Percentiles rank a stretch among this genome's conserved stretches.
phyloP scores from a whole-genome alignment of 1,139 yeast species.

The Debaryomyces singareniensis region DNA sequence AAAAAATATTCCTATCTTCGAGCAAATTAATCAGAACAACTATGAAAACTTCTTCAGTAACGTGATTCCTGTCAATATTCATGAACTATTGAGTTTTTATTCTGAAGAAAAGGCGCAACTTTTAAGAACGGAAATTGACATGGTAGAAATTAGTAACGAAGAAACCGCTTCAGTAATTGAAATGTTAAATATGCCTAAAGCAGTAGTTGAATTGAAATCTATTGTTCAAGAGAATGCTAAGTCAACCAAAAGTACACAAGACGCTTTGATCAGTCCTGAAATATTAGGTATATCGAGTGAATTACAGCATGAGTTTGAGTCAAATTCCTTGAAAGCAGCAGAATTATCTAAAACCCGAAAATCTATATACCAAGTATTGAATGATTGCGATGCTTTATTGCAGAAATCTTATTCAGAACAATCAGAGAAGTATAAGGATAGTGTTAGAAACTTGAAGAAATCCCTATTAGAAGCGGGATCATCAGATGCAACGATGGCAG shows the following conservation, averaged over 20 bases:
- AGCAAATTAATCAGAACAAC: slow-evolving; percentile 48
- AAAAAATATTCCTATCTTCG: slow-evolving; percentile 25
- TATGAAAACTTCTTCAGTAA: slow-evolving; percentile 59
- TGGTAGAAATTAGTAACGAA: slow-evolving; percentile 71
- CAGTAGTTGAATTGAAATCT: slow-evolving; percentile 51
- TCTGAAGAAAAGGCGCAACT: slow-evolving; percentile 85
- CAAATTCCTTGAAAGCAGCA: slow-evolving; percentile 20
- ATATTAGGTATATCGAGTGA: slow-evolving; percentile 19
- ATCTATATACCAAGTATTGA: slow-evolving; percentile 33
- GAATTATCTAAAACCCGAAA: slow-evolving; percentile 25
- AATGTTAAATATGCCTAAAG: slow-evolving; percentile 67
- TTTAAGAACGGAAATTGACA: slow-evolving; percentile 68
- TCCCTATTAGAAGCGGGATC: slow-evolving; percentile 63
- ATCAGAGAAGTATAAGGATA: slow-evolving; percentile 32
- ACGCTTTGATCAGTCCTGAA: slow-evolving; percentile 11
- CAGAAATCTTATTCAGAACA: slow-evolving; percentile 6
- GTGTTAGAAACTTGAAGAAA: slow-evolving; percentile 52
- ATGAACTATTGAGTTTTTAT: slow-evolving; percentile 79
- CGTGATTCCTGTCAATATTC: slow-evolving; percentile 81
- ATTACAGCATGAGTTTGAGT: slow-evolving; percentile 15
- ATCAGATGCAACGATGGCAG: slow-evolving; percentile 56
- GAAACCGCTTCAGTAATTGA: slow-evolving; percentile 76
- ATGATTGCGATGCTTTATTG: slow-evolving; percentile 28
- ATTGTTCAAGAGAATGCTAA: slow-evolving; percentile 14
- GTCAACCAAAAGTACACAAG: slow-evolving; percentile 4